These are phyloP conservation scores for Moringa oleifera DNA, from an alignment of 345 rosid genomes.

Conservation along the genomic window DNA sequence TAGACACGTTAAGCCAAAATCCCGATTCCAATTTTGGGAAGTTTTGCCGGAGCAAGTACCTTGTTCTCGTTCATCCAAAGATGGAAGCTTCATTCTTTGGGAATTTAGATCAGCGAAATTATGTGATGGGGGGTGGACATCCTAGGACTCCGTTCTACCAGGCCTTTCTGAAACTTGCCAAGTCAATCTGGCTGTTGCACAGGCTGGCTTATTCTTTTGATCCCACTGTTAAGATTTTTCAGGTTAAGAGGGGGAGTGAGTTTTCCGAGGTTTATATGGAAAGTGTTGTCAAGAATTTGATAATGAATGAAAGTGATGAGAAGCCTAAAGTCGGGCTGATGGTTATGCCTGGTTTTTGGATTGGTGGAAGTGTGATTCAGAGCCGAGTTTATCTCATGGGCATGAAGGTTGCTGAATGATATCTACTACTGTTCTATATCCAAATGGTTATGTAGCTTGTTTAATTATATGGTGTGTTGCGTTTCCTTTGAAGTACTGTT, in stretches of 20 bases:
- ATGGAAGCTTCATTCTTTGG: conserved; percentile 93
- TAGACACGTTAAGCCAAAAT: conserved; percentile 62
- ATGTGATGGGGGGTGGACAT: conserved; percentile 65
- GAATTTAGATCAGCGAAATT: conserved; percentile 67
- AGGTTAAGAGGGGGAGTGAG: conserved; percentile 60
- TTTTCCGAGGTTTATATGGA: conserved; percentile 81
- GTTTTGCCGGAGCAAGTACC: too few relatives aligned
- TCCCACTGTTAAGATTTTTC: conserved; percentile 59
- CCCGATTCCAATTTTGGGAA: conserved; percentile 71
- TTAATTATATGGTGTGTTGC: conserved; percentile 3
- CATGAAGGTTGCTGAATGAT: conserved; percentile 57
- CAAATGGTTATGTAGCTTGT: conserved; percentile 4
- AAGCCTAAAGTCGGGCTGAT: conserved; percentile 62
- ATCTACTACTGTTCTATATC: background rate
- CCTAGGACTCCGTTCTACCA: conserved; percentile 78
- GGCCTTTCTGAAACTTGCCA: conserved; percentile 69
- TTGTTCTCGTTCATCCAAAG: conserved; percentile 29
- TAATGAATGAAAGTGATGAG: conserved; percentile 44
- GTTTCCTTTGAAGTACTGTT: background rate
- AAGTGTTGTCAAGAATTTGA: conserved; percentile 59
- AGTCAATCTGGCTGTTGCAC: conserved; percentile 75
- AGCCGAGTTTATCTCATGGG: conserved; percentile 77
- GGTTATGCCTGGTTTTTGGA: conserved; percentile 88
- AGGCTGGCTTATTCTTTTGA: conserved; percentile 70
- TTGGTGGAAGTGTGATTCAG: conserved; percentile 64